Evolutionary conservation across 257 asterid species (phyloP), one percentile per base, ranked within the genome.

Genomic region (Solanum etuberosum): DNA sequence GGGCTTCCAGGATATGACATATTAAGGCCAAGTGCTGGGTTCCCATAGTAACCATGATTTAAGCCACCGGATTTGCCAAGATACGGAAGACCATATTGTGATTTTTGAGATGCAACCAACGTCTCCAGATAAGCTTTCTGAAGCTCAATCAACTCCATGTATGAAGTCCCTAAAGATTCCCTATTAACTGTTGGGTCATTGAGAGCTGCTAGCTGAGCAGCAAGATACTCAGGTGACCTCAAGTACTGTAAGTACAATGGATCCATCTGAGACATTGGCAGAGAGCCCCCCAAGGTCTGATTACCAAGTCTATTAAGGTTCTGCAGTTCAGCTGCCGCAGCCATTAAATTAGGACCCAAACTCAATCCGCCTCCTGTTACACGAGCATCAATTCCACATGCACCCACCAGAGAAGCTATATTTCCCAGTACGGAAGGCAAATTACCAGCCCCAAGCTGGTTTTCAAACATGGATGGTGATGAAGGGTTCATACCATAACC

Each of bases 101-200:
- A 90, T 63, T 92, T 95, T 84, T 91, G 93, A 61, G 91, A 89
- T 48, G 89, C 80, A 43, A 90, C 91, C 93, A 93, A 86, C 20
- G 91, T 83, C 83, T 90, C 95, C 32, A 91, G 90, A 82, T 92
- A 92, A 31, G 96, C 93, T 88, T 93, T 95, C 90, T 94, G 96
- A 89, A 92, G 89, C 59, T 90, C 96, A 51, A 91, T 91, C 85
- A 93, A 87, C 68, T 93, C 98, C 89, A 88, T 88, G 25, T 88
- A 90, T 20, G 94, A 86, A 88, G 84, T 88, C 57, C 91, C 93
- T 59, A 86, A 31, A 87, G 92, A 86, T 85, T 86, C 93, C 87
- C 90, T 87, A 80, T 92, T 90, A 40, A 86, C 37, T 70, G 88
- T 72, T 84, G 92, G 91, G 86, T 91, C 91, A 85, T 86, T 91